Base-by-base conservation (phyloP, 805 yeast species). In the Phaffomyces antillensis region DNA sequence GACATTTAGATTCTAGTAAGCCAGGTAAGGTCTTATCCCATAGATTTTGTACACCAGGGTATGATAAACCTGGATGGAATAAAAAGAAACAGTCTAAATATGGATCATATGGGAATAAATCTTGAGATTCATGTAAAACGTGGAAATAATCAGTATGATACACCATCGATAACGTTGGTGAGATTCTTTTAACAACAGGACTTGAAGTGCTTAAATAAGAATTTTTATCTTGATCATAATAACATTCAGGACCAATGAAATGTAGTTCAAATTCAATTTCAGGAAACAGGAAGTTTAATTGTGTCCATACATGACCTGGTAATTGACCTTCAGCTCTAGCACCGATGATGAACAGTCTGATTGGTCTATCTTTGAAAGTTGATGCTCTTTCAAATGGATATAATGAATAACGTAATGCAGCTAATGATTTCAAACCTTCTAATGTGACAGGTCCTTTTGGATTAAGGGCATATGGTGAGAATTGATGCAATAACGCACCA, bases 51-150 rank as follows among this genome's bases (percentile, higher is more conserved):
- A 82, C 72, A 58, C 87, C 96, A 13, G 86, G 85, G 8, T 93
- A 84, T 17, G 87, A 82, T 59, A 89, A 77, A 36, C 96, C 96
- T 4, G 99, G 98, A 63, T 91, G 98, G 84, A 91, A 93, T 43
- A 86, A 73, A 76, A 88, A 89, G 66, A 93, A 93, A 25, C 80
- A 79, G 62, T 93, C 99, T 61, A 87, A 75, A 65, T 91, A 93
- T 38, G 99, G 99, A 64, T 93, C 99, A 64, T 90, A 93, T 6
- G 99, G 99, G 81, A 88, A 87, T 63, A 93, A 86, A 66, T 91
- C 97, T 57, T 90, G 93, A 40, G 87, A 82, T 57, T 89, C 89
- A 66, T 93, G 96, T 49, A 85, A 73, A 35, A 85, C 91, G 60
- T 89, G 88, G 79, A 93, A 93, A 65, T 83, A 90, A 56, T 86